These are phyloP conservation scores for Nakazawaea siamensis DNA, from an alignment of 805 yeast species.

Conservation along the genomic window DNA sequence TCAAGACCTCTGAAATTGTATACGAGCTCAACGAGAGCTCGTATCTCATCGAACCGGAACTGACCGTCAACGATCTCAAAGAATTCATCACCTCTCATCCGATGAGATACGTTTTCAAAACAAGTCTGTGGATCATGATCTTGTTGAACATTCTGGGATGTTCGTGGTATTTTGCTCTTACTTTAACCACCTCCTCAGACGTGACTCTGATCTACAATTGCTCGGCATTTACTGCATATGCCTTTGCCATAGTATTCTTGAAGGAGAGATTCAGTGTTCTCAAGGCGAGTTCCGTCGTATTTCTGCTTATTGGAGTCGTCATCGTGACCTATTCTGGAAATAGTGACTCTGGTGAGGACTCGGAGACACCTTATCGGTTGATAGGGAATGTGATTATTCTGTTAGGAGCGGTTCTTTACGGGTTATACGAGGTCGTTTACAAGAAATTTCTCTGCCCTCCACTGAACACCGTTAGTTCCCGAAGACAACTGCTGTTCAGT, in stretches of 20 bases:
- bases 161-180: slow-evolving; percentile 83
- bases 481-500: slow-evolving; percentile 75
- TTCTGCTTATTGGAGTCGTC: slow-evolving; percentile 70
- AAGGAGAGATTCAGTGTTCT: slow-evolving; percentile 55
- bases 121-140: slow-evolving; percentile 37
- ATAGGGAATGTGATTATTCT: slow-evolving; percentile 67
- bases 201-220: slow-evolving; percentile 89
- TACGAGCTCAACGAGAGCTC: slow-evolving; percentile 18
- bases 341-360: slow-evolving; percentile 15
- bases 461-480: slow-evolving; percentile 42
- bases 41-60: slow-evolving; percentile 24
- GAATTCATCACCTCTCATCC: slow-evolving; percentile 37
- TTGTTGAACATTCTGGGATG: slow-evolving; percentile 69
- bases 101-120: slow-evolving; percentile 34
- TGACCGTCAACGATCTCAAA: slow-evolving; percentile 20
- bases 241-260: slow-evolving; percentile 71
- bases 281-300: slow-evolving; percentile 58
- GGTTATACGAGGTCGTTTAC: slow-evolving; percentile 78
- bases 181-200: slow-evolving; percentile 72
- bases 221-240: slow-evolving; percentile 81
- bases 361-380: slow-evolving; percentile 40
- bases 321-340: slow-evolving; percentile 64
- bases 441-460: slow-evolving; percentile 75
- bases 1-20: slow-evolving; percentile 27
- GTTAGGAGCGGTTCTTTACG: slow-evolving; percentile 69